Base-by-base conservation (phyloP, 495 filamentous ascomycete species). In the Podospora bellae-mahoneyi region DNA sequence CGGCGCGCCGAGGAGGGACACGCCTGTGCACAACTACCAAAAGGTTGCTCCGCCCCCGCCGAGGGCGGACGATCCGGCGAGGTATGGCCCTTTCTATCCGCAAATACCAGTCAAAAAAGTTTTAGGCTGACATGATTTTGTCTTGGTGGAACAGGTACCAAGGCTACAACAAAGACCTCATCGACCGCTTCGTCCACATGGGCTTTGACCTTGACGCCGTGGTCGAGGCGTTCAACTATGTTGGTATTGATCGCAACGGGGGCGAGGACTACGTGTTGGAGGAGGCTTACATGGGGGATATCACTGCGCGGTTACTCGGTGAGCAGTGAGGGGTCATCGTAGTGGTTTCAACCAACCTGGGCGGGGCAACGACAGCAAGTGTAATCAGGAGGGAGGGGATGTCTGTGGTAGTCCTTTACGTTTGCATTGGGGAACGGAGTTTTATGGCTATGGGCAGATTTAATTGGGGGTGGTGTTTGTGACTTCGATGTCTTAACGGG, bases 171-270 rank as follows among this genome's bases (percentile, higher is more conserved):
- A 90, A 91, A 71, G 86, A 89, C 7, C 83, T 97, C 54, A 88
- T 98, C 69, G 91, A 97, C 72, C 86, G 89, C n/a, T 98, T 98
- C 73, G 87, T 90, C 19, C 85, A 83, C 71, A 98, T 99, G 95
- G 95, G 95, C 54, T 99, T 99, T 71, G 90, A 94, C 68, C 86
- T 97, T n/a, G 89, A 91, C 62, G 83, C 85, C 39, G 93, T 99
- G 2, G 95, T 98, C 5, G 85, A 87, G 23, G 92, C 93, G 4
- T 94, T 99, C 71, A 85, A 88, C 67, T 91, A 83, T 64, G 90
- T 94, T 18, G 91, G 92, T 2, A 93, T 97, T 68, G 90, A 94
- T 68, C 85, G 85, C 26, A 90, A 87, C 66, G 87, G 84, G 28
- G 91, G 91, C 0, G 85, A 91, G 71, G 90, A 94, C 75, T 93